Conservation (phyloP, 805 yeast genomes). For the Metschnikowia amazonensis region DNA sequence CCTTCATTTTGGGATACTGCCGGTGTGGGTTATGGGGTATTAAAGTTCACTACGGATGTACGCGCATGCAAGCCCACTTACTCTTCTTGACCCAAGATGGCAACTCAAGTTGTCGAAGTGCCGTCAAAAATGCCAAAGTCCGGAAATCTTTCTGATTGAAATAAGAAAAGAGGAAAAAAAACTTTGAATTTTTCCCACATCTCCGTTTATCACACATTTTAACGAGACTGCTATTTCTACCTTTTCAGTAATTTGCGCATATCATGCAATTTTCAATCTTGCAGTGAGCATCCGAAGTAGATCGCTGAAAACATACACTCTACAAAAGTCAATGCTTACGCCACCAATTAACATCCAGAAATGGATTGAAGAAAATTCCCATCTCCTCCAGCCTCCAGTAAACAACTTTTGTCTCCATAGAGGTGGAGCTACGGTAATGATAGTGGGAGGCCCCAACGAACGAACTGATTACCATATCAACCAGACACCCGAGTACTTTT, state of each 20-base stretch:
- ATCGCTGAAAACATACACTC: neutral
- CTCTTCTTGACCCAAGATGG: neutral
- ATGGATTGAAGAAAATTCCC: conserved; percentile 77
- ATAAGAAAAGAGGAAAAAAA: no score
- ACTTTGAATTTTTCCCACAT: no score
- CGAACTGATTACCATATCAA: conserved; percentile 91
- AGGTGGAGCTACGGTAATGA: conserved; percentile 92
- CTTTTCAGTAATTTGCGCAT: neutral
- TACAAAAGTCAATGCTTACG: conserved; percentile 40
- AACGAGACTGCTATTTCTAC: neutral
- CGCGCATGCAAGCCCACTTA: neutral
- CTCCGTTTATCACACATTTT: no score
- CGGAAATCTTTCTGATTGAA: neutral
- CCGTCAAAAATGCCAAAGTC: no score
- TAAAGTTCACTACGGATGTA: neutral
- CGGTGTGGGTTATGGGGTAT: neutral
- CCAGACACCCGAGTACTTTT: conserved; percentile 92
- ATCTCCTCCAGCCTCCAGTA: conserved; percentile 84
- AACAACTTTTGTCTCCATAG: conserved; percentile 86
- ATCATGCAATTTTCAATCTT: neutral
- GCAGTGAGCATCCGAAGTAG: neutral
- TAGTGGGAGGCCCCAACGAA: conserved; percentile 94
- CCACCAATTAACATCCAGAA: conserved; percentile 70
- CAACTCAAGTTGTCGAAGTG: no score
- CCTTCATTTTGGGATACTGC: conserved; percentile 20